These are phyloP conservation scores for Entomortierella chlamydospora DNA, from an alignment of 192 early-diverging fungal genomes.

Conservation along the genomic window DNA sequence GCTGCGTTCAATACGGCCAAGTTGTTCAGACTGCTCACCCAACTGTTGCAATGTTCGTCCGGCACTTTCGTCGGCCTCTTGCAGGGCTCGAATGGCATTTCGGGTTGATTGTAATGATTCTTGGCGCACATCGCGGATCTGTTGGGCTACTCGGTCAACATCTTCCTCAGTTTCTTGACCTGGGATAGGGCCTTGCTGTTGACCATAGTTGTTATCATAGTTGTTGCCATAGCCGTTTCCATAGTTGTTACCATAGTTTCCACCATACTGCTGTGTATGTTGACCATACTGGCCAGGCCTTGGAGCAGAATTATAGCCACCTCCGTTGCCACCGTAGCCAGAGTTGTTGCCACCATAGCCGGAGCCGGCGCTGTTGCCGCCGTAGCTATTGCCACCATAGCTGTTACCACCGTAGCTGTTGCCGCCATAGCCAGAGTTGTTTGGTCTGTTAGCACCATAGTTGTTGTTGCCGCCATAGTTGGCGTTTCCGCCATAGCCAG, in stretches of 20 bases:
- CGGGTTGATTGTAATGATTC: slow-evolving; percentile 77
- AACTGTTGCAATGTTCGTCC: slow-evolving; percentile 72
- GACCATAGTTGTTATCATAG: slow-evolving; percentile 47
- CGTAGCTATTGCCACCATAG: slow-evolving; percentile 10
- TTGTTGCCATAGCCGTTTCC: slow-evolving; percentile 8
- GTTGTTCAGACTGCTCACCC: slow-evolving; percentile 69
- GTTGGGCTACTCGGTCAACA: slow-evolving; percentile 67
- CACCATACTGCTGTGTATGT: slow-evolving; percentile 17
- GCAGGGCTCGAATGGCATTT: slow-evolving; percentile 69
- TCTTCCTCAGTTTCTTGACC: slow-evolving; percentile 74
- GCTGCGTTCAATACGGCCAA: slow-evolving; percentile 68
- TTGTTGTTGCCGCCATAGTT: not conserved
- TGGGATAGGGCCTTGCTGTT: slow-evolving; percentile 34
- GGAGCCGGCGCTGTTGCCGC: not conserved
- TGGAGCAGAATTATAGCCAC: slow-evolving; percentile 5
- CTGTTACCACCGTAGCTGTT: slow-evolving; percentile 16
- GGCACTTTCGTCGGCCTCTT: slow-evolving; percentile 70
- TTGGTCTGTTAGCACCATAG: slow-evolving; percentile 12
- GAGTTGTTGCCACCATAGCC: slow-evolving; percentile 5
- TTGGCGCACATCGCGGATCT: slow-evolving; percentile 70
- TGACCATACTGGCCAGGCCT: slow-evolving; percentile 37
- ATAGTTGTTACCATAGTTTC: slow-evolving; percentile 12
- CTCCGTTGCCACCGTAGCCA: not conserved
- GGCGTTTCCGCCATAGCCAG: slow-evolving; percentile 20
- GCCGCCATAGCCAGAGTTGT: slow-evolving; percentile 32